These are phyloP conservation scores for Yarrowia galli DNA, from an alignment of 1,139 yeast species.

Conservation along the genomic window DNA sequence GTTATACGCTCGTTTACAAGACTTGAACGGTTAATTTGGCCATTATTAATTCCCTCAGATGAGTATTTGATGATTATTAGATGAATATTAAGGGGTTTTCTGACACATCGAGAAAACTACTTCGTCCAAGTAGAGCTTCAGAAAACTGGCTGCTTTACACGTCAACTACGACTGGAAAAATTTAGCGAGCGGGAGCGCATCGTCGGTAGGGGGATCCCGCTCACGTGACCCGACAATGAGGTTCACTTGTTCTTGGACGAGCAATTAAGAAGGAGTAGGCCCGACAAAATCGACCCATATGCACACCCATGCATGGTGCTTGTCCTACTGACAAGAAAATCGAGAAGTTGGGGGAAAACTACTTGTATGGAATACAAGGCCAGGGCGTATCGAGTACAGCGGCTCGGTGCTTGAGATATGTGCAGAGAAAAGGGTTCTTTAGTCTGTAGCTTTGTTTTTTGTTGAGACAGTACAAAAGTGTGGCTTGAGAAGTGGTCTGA, in stretches of 20 bases:
- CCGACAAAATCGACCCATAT: conserved; percentile 6
- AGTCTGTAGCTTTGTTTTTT: not conserved
- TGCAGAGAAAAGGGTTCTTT: not conserved
- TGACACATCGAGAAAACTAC: too few relatives aligned
- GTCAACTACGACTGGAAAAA: not conserved
- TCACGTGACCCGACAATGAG: not conserved
- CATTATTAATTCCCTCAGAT: too few relatives aligned
- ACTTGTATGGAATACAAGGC: not conserved
- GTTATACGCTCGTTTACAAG: too few relatives aligned
- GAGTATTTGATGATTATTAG: too few relatives aligned
- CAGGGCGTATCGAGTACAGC: not conserved
- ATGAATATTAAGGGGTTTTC: too few relatives aligned
- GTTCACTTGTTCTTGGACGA: not conserved
- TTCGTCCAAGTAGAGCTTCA: too few relatives aligned
- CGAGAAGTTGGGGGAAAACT: not conserved
- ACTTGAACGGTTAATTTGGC: too few relatives aligned
- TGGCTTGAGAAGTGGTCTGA: too few relatives aligned
- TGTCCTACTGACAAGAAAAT: not conserved
- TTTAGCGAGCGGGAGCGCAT: conserved; percentile 3
- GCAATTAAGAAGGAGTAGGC: not conserved
- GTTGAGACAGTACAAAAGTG: not conserved
- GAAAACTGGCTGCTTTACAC: too few relatives aligned
- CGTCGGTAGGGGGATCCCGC: not conserved
- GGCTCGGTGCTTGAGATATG: not conserved
- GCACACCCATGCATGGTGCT: conserved; percentile 16